Evolutionary conservation across 805 yeast species (phyloP).

Genomic region (Cyberlindnera euphorbiae): DNA sequence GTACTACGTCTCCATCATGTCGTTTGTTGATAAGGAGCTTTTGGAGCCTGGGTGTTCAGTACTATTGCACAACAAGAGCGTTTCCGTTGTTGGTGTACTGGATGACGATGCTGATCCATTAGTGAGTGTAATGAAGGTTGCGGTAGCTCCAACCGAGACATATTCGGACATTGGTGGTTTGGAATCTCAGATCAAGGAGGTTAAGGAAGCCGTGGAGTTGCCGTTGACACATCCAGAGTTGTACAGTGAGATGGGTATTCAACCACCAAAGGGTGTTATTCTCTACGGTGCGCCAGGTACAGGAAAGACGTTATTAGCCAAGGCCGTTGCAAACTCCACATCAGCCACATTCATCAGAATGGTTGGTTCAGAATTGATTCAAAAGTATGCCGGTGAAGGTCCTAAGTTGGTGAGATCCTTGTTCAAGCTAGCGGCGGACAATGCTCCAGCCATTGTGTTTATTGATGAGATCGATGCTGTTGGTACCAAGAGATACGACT

Average conservation of each 20-base stretch:
- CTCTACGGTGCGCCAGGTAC: slow-evolving; percentile 98
- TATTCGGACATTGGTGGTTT: slow-evolving; percentile 97
- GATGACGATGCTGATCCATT: slow-evolving; percentile 98
- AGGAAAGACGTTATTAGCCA: slow-evolving; percentile 91
- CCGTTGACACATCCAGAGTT: slow-evolving; percentile 92
- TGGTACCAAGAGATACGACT: slow-evolving; percentile 96
- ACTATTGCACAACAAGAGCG: slow-evolving; percentile 90
- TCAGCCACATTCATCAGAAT: slow-evolving; percentile 93
- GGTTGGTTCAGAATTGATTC: slow-evolving; percentile 95
- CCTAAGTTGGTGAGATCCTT: slow-evolving; percentile 92
- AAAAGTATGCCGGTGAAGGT: slow-evolving; percentile 96
- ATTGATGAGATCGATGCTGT: slow-evolving; percentile 99
- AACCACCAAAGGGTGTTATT: slow-evolving; percentile 97
- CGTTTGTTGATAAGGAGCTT: slow-evolving; percentile 94
- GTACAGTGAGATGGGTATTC: slow-evolving; percentile 97
- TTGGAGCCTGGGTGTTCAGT: slow-evolving; percentile 97
- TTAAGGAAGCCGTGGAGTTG: slow-evolving; percentile 93
- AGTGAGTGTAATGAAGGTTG: slow-evolving; percentile 96
- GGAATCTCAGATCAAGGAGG: slow-evolving; percentile 94
- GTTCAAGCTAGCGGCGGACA: slow-evolving; percentile 93
- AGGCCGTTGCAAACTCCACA: slow-evolving; percentile 98
- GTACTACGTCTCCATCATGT: slow-evolving; percentile 90
- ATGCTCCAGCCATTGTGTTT: slow-evolving; percentile 97
- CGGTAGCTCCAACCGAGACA: slow-evolving; percentile 94
- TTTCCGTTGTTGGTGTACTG: slow-evolving; percentile 94